Evolutionary conservation across 495 filamentous ascomycete species (phyloP).

Genomic region (Hypoxylon trugodes): DNA sequence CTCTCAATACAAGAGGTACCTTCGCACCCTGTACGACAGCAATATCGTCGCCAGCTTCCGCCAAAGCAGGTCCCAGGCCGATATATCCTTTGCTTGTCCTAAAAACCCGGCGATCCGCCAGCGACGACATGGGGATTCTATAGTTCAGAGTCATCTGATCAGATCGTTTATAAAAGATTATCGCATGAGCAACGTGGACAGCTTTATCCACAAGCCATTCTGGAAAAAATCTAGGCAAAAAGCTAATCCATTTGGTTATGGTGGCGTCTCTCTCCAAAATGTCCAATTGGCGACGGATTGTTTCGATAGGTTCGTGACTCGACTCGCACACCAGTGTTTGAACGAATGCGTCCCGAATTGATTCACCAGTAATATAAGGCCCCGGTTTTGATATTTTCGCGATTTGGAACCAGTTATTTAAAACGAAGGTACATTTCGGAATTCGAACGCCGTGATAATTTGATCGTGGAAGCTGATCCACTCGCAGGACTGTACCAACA

Average conservation of each 20-base stretch:
- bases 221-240: slow-evolving; percentile 14
- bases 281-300: slow-evolving; percentile 21
- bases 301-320: slow-evolving; percentile 19
- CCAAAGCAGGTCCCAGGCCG: slow-evolving; percentile 30
- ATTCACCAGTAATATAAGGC: slow-evolving; percentile 19
- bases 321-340: slow-evolving; percentile 28
- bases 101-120: slow-evolving; percentile 34
- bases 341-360: slow-evolving; percentile 30
- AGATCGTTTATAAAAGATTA: slow-evolving; percentile 18
- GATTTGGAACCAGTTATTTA: slow-evolving; percentile 24
- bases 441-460: slow-evolving; percentile 27
- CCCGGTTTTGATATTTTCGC: background rate
- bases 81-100: slow-evolving; percentile 32
- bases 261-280: slow-evolving; percentile 25
- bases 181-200: slow-evolving; percentile 15
- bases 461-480: slow-evolving; percentile 26
- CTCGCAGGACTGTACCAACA: slow-evolving; percentile 21
- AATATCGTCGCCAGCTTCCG: slow-evolving; percentile 29
- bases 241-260: slow-evolving; percentile 19
- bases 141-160: slow-evolving; percentile 33
- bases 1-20: slow-evolving; percentile 26
- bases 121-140: slow-evolving; percentile 26
- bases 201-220: slow-evolving; percentile 24
- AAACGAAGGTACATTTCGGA: slow-evolving; percentile 31
- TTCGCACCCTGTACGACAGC: slow-evolving; percentile 33